Percentiles rank a stretch among this genome's conserved stretches.
These are phyloP conservation scores for Fusarium decemcellulare DNA, from an alignment of 2,329 filamentous ascomycete species.

Conservation along the genomic window DNA sequence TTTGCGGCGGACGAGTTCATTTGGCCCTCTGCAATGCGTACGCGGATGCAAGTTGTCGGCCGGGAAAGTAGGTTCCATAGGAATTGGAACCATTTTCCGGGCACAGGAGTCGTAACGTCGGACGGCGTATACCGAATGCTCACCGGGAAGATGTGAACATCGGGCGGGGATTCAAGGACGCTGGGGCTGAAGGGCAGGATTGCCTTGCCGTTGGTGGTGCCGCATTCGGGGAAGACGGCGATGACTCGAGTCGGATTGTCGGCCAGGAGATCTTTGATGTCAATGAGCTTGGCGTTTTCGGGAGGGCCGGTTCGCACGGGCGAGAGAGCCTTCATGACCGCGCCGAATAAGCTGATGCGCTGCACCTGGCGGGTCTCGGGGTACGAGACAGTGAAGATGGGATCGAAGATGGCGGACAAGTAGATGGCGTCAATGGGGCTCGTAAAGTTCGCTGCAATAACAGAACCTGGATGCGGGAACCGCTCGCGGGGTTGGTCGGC, in stretches of 20 bases:
- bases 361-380: conserved; percentile 81
- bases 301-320: conserved; percentile 66
- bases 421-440: conserved; percentile 95
- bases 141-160: conserved; percentile 88
- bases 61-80: conserved; percentile 89
- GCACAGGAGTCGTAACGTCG: conserved; percentile 92
- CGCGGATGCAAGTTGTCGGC: conserved; percentile 90
- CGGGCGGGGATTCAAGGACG: conserved; percentile 75
- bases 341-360: conserved; percentile 81
- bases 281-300: conserved; percentile 66
- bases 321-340: conserved; percentile 80
- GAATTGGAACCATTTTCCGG: conserved; percentile 79
- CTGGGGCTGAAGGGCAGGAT: conserved; percentile 88
- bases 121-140: conserved; percentile 90
- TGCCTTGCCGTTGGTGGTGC: conserved; percentile 92
- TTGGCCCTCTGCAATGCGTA: conserved; percentile 87
- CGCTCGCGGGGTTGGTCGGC: conserved; percentile 80
- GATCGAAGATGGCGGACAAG: conserved; percentile 95
- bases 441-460: conserved; percentile 93
- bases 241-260: conserved; percentile 82
- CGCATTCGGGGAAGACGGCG: conserved; percentile 93
- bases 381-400: conserved; percentile 91
- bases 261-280: conserved; percentile 73
- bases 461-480: conserved; percentile 82
- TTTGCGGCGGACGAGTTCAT: conserved; percentile 62